Evolutionary conservation across 2,329 filamentous ascomycete genomes (phyloP).

Genomic region (Colletotrichum agaves): DNA sequence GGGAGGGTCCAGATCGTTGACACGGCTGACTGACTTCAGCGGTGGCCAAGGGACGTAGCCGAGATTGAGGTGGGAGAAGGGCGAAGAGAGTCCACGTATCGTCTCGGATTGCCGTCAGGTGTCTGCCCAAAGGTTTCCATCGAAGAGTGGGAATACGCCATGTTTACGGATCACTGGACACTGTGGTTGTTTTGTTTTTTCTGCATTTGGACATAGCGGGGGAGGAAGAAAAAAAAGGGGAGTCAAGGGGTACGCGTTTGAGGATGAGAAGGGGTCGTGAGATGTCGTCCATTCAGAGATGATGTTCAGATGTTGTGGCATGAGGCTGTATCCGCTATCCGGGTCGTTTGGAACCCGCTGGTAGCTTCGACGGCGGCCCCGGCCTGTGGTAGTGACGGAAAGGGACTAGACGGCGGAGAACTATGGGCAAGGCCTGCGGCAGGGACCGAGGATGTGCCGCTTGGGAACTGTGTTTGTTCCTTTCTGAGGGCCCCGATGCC

Average conservation of each 20-base stretch:
- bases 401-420: neutral
- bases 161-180: neutral
- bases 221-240: neutral
- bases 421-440: constrained; percentile 27
- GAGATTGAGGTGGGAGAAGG: neutral
- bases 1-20: neutral
- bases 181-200: neutral
- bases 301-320: neutral
- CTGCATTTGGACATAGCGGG: neutral
- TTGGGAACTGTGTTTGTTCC: neutral
- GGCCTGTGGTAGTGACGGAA: neutral
- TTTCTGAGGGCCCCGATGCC: neutral
- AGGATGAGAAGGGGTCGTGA: neutral
- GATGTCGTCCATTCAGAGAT: constrained; percentile 25
- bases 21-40: neutral
- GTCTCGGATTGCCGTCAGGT: constrained; percentile 1
- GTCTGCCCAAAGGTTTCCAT: neutral
- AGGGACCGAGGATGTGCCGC: constrained; percentile 28
- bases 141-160: neutral
- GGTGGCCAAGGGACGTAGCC: neutral
- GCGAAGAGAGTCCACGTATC: neutral
- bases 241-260: neutral
- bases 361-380: neutral
- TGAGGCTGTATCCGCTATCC: constrained; percentile 3
- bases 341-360: neutral